A percentile compares a stretch with the other conserved stretches of the same genome.
Conservation (phyloP, 257 asterid species). For the Gardenia jasminoides region DNA sequence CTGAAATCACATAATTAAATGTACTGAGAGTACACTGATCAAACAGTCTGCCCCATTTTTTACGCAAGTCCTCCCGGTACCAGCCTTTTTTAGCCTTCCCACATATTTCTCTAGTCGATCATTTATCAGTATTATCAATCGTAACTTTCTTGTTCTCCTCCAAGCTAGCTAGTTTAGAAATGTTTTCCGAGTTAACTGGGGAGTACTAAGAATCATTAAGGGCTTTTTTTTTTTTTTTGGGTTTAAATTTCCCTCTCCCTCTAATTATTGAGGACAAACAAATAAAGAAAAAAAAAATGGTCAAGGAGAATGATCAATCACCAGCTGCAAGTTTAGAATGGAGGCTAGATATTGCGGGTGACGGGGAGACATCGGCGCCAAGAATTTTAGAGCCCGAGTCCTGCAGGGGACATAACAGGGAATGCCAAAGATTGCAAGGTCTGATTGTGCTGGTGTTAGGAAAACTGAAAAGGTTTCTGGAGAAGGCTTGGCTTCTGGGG, state of each 20-base stretch:
- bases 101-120: too few species aligned
- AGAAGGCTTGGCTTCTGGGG: conserved; percentile 60
- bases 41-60: too few species aligned
- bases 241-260: too few species aligned
- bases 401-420: conserved; percentile 9
- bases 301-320: conserved; percentile 23
- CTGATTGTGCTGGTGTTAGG: conserved; percentile 20
- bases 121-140: neutral
- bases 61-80: too few species aligned
- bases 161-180: neutral
- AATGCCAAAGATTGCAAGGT: conserved; percentile 21
- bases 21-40: too few species aligned
- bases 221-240: too few species aligned
- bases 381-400: conserved; percentile 34
- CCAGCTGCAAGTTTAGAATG: conserved; percentile 49
- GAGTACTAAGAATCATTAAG: too few species aligned
- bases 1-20: too few species aligned
- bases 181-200: neutral
- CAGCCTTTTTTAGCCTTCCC: too few species aligned
- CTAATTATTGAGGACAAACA: too few species aligned
- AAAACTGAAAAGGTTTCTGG: conserved; percentile 38
- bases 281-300: conserved; percentile 45
- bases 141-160: neutral
- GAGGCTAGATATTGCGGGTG: conserved; percentile 50
- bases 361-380: conserved; percentile 53